A percentile compares a stretch with the other conserved stretches of the same genome.
Conservation (phyloP, 257 asterid species). For the Scutellaria galericulata region DNA sequence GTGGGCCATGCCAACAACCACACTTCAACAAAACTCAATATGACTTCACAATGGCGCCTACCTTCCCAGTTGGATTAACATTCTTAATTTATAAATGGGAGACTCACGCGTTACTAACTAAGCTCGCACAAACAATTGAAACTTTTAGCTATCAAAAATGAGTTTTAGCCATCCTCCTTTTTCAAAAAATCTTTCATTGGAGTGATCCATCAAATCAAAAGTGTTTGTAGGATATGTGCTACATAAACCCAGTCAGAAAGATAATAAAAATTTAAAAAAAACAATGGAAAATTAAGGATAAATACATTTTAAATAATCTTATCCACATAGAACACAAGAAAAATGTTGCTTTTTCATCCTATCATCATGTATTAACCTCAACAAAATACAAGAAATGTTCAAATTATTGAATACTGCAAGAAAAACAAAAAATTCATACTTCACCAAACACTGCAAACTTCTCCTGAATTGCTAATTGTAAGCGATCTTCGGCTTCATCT, state of each 20-base stretch:
- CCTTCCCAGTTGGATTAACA: constrained; percentile 14
- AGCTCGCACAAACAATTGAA: constrained; percentile 10
- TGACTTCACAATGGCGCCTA: constrained; percentile 12
- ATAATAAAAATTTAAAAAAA: background rate
- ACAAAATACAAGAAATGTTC: constrained; percentile 20
- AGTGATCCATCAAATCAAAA: constrained; percentile 24
- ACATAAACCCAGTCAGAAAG: constrained; percentile 31
- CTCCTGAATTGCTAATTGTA: constrained; percentile 97
- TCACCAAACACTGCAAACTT: constrained; percentile 96
- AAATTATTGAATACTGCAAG: constrained; percentile 21
- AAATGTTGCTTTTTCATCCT: constrained; percentile 18
- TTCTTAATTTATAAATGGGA: background rate
- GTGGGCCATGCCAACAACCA: background rate
- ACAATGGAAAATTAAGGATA: background rate
- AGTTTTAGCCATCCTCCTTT: constrained; percentile 12
- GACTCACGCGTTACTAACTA: background rate
- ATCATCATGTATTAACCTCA: constrained; percentile 21
- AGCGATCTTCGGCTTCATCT: constrained; percentile 96
- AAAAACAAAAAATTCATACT: constrained; percentile 53
- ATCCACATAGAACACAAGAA: constrained; percentile 28
- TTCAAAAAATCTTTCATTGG: constrained; percentile 10
- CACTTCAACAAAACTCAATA: background rate
- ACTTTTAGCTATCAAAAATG: constrained; percentile 15
- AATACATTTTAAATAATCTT: background rate
- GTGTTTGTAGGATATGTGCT: constrained; percentile 12